These are phyloP conservation scores for Phytophthora idaei DNA, from an alignment of 352 stramenopile genomes.

Conservation along the genomic window DNA sequence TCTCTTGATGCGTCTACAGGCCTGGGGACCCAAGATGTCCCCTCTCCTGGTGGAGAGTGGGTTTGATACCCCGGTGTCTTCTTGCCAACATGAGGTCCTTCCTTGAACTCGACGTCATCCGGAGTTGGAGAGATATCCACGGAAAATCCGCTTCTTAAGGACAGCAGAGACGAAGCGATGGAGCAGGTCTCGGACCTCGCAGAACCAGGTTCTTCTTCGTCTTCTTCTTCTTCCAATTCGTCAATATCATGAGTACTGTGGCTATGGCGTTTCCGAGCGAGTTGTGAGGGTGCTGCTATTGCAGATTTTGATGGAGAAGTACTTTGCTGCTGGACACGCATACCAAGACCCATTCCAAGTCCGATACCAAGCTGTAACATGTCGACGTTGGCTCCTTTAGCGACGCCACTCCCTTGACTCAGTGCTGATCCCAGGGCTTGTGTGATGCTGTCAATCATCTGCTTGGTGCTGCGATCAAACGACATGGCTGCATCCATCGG, in stretches of 20 bases:
- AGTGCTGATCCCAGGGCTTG: constrained; percentile 59
- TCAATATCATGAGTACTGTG: constrained; percentile 10
- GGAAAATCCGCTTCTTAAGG: constrained; percentile 42
- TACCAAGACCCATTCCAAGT: constrained; percentile 90
- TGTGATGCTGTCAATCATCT: constrained; percentile 79
- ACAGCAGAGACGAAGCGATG: constrained; percentile 30
- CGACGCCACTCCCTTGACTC: constrained; percentile 19
- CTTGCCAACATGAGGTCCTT: constrained; percentile 38
- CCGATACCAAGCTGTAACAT: constrained; percentile 86
- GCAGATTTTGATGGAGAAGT: constrained; percentile 21
- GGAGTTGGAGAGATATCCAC: constrained; percentile 56
- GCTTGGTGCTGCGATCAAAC: constrained; percentile 60
- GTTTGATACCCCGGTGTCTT: constrained; percentile 68
- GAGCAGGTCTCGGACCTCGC: constrained; percentile 41
- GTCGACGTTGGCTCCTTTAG: constrained; percentile 42
- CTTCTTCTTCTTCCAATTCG: constrained; percentile 30
- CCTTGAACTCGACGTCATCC: constrained; percentile 53
- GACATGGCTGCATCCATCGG: not conserved
- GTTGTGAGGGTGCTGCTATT: constrained; percentile 13
- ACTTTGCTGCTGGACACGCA: constrained; percentile 64
- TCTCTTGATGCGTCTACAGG: constrained; percentile 53
- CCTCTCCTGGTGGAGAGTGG: constrained; percentile 61
- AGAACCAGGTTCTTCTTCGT: constrained; percentile 31
- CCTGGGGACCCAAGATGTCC: constrained; percentile 57
- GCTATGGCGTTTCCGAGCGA: constrained; percentile 14